These are phyloP conservation scores for Cercospora brassicicola DNA, from an alignment of 2,329 filamentous ascomycete genomes.

Conservation along the genomic window DNA sequence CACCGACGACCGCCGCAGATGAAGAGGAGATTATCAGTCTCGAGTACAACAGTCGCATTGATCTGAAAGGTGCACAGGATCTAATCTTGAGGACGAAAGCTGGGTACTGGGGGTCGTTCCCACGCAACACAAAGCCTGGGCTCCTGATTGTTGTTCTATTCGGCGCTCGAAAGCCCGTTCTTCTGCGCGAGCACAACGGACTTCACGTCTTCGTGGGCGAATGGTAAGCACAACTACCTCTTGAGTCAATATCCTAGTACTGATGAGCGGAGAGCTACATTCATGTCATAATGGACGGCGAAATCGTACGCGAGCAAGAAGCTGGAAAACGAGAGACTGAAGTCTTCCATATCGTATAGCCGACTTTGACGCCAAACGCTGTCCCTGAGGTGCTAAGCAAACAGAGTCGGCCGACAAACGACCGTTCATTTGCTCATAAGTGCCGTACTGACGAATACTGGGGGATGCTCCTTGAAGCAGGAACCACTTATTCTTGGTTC, in stretches of 20 bases:
- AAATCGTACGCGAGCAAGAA: background rate
- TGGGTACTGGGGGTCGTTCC: background rate
- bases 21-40: too few relatives aligned
- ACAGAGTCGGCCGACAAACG: too few relatives aligned
- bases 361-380: background rate
- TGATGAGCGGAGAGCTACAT: too few relatives aligned
- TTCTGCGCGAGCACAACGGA: background rate
- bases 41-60: background rate
- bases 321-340: background rate
- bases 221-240: background rate
- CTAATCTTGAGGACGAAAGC: background rate
- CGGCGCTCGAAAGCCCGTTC: background rate
- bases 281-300: background rate
- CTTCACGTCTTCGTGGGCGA: background rate
- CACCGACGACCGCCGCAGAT: too few relatives aligned
- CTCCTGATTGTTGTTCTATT: background rate
- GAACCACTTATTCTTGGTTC: too few relatives aligned
- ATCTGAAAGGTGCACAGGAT: background rate
- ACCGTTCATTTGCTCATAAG: too few relatives aligned
- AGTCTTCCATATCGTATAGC: background rate
- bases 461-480: too few relatives aligned
- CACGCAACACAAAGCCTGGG: background rate
- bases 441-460: too few relatives aligned
- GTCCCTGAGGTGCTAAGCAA: too few relatives aligned
- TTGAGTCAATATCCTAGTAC: background rate